Percentiles rank a stretch among this genome's conserved stretches.
These are phyloP conservation scores for Xylaria sp. DNA, from an alignment of 2,329 filamentous ascomycete genomes.

Conservation along the genomic window DNA sequence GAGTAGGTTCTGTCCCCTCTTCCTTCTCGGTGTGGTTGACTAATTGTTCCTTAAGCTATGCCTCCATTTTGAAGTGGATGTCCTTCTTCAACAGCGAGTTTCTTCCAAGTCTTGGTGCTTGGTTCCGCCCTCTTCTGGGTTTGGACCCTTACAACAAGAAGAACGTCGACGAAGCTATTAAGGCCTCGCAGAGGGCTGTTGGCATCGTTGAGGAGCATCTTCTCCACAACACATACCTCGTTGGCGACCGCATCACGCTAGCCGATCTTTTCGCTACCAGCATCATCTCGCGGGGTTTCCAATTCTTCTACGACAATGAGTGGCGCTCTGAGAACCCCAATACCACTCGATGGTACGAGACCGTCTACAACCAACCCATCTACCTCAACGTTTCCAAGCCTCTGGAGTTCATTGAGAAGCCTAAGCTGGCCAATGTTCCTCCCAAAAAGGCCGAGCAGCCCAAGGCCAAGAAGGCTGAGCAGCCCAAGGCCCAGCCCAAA, in stretches of 20 bases:
- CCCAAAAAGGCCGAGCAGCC: constrained; percentile 83
- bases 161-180: constrained; percentile 82
- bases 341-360: constrained; percentile 93
- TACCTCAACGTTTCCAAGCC: constrained; percentile 82
- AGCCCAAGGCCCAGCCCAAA: constrained; percentile 37
- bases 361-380: constrained; percentile 90
- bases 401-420: constrained; percentile 82
- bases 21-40: background rate
- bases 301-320: constrained; percentile 92
- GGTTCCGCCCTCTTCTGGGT: constrained; percentile 89
- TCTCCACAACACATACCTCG: constrained; percentile 92
- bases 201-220: constrained; percentile 87
- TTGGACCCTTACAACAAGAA: constrained; percentile 96
- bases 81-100: constrained; percentile 95
- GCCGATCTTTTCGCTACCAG: constrained; percentile 88
- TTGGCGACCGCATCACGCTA: constrained; percentile 96
- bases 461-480: constrained; percentile 56
- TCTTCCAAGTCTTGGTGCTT: constrained; percentile 75
- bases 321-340: constrained; percentile 87
- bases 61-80: constrained; percentile 98
- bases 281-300: constrained; percentile 86
- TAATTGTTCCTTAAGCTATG: constrained; percentile 67
- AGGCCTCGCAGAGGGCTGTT: constrained; percentile 74
- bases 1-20: constrained; percentile 68
- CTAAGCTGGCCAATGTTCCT: constrained; percentile 74